A percentile compares a stretch with the other conserved stretches of the same genome.
These are phyloP conservation scores for Aspergillus campestris DNA, from an alignment of 495 filamentous ascomycete genomes.

Conservation along the genomic window DNA sequence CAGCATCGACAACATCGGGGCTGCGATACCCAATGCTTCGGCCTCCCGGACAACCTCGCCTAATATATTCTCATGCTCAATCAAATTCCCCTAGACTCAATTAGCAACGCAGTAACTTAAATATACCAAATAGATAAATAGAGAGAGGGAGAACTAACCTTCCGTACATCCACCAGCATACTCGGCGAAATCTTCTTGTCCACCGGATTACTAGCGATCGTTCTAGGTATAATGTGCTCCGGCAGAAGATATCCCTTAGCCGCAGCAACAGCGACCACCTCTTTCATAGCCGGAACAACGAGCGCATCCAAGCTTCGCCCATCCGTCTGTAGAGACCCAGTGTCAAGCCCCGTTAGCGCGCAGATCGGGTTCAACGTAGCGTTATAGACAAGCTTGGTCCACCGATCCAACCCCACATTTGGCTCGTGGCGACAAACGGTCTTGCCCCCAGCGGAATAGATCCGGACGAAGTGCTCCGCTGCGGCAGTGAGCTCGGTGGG, in stretches of 20 bases:
- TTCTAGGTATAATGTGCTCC: slow-evolving; percentile 21
- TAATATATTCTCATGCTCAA: slow-evolving; percentile 45
- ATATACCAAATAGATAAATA: too few species aligned
- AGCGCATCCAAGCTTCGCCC: slow-evolving; percentile 32
- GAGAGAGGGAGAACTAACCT: slow-evolving; percentile 18
- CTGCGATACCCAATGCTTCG: not conserved
- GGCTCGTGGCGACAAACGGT: slow-evolving; percentile 15
- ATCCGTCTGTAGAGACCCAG: slow-evolving; percentile 26
- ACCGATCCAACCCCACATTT: slow-evolving; percentile 33
- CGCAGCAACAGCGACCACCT: slow-evolving; percentile 26
- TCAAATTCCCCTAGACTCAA: slow-evolving; percentile 33
- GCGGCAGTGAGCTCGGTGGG: slow-evolving; percentile 9
- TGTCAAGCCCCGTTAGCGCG: slow-evolving; percentile 43
- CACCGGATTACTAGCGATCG: slow-evolving; percentile 11
- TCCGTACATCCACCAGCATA: slow-evolving; percentile 38
- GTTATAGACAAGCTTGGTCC: slow-evolving; percentile 46
- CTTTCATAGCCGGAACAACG: slow-evolving; percentile 30
- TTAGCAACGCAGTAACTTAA: too few species aligned
- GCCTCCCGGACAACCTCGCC: slow-evolving; percentile 45
- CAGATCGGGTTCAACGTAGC: slow-evolving; percentile 38
- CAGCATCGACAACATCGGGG: slow-evolving; percentile 6
- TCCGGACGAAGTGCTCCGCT: slow-evolving; percentile 27
- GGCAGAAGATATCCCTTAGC: slow-evolving; percentile 9
- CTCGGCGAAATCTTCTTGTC: slow-evolving; percentile 38
- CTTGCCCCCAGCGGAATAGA: slow-evolving; percentile 30